Base-by-base conservation (phyloP, 208 protist genomes). In the Acanthamoeba sp. region DNA sequence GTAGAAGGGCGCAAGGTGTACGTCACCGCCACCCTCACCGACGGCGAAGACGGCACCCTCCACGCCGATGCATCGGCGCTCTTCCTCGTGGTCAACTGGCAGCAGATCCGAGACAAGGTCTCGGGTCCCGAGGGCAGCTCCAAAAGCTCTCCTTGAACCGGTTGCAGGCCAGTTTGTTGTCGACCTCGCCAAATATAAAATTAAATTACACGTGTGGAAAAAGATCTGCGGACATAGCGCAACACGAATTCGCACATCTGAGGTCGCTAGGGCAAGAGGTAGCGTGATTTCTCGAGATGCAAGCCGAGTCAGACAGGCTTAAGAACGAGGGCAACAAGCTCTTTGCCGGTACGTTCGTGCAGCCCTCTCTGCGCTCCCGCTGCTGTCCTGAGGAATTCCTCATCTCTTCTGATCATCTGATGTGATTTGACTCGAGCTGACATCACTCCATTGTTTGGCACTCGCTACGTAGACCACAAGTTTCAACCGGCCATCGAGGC, bases 321-420 rank as follows among this genome's bases (percentile, higher is more conserved):
- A 76, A 76, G 32, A 76, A 76, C 24, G 66, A 76, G 66, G 66
- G 66, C 66, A 76, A 76, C 32, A 76, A 76, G 66, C 66, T 76
- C 66, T 76, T 76, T 32, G 32, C 66, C 20, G 66, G 66, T 76
- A 24, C 66, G 0, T 69, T 2, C 59, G 24, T 55, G 48, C 48
- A 55, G 6, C 62, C n/a, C n/a, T n/a, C n/a, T n/a, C n/a, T n/a
- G n/a, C n/a, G n/a, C n/a, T n/a, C n/a, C n/a, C n/a, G n/a, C n/a
- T n/a, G n/a, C n/a, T n/a, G n/a, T n/a, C n/a, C n/a, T n/a, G n/a
- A n/a, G n/a, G n/a, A n/a, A n/a, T n/a, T n/a, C 16, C 59, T n/a
- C n/a, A 71, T 71, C n/a, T 71, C 62, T 29, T 36, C 32, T 71
- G n/a, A 71, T 71, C 22, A 32, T 29, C 32, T 71, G 1, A 71